Base-by-base conservation (phyloP, 495 filamentous ascomycete species). In the Pyrenula massariospora region DNA sequence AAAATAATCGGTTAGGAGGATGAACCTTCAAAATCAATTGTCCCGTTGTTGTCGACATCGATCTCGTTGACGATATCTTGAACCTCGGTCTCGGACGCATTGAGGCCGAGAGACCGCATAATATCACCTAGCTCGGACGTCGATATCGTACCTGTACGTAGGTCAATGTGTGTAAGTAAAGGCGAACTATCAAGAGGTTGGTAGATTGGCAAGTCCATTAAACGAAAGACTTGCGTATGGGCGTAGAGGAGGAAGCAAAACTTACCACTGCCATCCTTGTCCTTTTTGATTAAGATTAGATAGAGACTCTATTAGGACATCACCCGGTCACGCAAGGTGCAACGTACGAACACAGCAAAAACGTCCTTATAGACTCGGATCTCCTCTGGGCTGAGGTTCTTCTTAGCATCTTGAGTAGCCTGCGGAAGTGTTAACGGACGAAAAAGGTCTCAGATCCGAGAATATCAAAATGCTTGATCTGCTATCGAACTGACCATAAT, bases 41-140 rank as follows among this genome's bases (percentile, higher is more conserved):
- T 68, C 11, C 75, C 75, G 47, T 66, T 70, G 22, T 70, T 67
- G 57, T 78, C 72, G 15, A 66, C 51, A 57, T 78, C 75, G 54
- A 69, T 66, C 59, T 78, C 74, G 57, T 69, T 69, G 65, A 78
- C 65, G 42, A 78, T 66, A 57, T 76, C 73, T 54, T 72, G 60
- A 48, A 76, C 64, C 57, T 77, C 75, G 10, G 68, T 59, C 0
- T 67, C 63, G 57, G 62, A 70, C 24, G 74, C 67, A 60, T 75
- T 73, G 24, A 72, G 66, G 11, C 74, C 74, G 3, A 78, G 68
- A 50, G 70, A 70, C 48, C 63, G 67, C 74, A 78, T 76, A 56
- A 74, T 68, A 15, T 60, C 54, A 59, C 69, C 69, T 12, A 75
- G 70, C 55, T 75, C 72, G 3, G 60, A 60, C 50, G 70, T 68